Base-by-base conservation (phyloP, 2,329 filamentous ascomycete species). In the Colletotrichum tanaceti region DNA sequence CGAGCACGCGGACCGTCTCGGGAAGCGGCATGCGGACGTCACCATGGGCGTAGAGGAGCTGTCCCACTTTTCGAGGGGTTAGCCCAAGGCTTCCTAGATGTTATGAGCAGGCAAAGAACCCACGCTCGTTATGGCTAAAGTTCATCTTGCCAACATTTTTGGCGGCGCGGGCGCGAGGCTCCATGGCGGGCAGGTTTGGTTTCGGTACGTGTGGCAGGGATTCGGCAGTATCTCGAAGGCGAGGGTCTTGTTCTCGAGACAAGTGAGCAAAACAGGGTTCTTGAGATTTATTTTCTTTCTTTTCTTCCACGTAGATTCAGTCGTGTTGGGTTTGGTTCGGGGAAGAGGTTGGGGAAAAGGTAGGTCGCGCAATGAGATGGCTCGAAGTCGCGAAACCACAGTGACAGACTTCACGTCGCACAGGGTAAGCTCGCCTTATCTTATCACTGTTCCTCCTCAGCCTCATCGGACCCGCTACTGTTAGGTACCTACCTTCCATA, bases 81-180 rank as follows among this genome's bases (percentile, higher is more conserved):
- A 58, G 55, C n/a, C 58, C 22, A 35, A 24, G 3, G 16, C 18
- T 24, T 24, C 18, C 16, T 13, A 4, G 13, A 4, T 44, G 13
- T 22, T 24, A 20, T 5, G 39, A n/a, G 16, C 16, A 38, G 47
- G 52, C 28, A 28, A 66, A 59, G 20, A 49, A 80, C 88, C 72
- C 83, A 93, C 92, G 83, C 79, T 94, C 92, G 77, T 87, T 87
- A 65, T 88, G 84, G 70, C 84, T 85, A 79, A 96, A 95, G 79
- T 93, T 94, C 85, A 94, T 91, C 79, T 93, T 92, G 72, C 90
- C 91, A 79, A 93, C 91, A 83, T 94, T 93, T 76, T 93, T 91
- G 77, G 90, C 91, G 75, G 91, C 89, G 75, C 92, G 88, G 69
- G 91, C 92, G 76, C 92, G 86, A 71, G 91, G 91, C 82, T 94